A percentile compares a stretch with the other conserved stretches of the same genome.
These are phyloP conservation scores for Leishmania amazonensis DNA, from an alignment of 208 protist species.

Conservation along the genomic window DNA sequence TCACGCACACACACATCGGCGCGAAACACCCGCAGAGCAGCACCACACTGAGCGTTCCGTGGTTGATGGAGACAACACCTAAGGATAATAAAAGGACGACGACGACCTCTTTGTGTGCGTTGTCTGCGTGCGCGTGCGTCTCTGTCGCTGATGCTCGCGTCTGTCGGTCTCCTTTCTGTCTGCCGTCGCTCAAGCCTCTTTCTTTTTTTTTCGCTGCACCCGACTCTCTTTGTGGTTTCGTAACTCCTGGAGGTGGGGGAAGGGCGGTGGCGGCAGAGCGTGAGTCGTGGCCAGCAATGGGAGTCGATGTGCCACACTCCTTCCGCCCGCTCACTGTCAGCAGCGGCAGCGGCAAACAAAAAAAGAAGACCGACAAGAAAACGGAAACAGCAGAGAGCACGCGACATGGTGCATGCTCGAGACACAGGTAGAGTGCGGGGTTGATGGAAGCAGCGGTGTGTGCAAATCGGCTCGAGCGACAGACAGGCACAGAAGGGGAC, in stretches of 20 bases:
- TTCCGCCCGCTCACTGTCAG: neutral
- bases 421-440: neutral
- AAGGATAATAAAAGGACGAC: conserved; percentile 1
- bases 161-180: neutral
- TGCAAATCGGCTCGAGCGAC: neutral
- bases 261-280: neutral
- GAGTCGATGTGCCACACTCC: neutral
- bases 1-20: neutral
- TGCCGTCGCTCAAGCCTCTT: neutral
- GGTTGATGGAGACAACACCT: neutral
- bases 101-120: neutral
- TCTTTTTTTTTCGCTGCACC: neutral
- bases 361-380: neutral
- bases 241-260: neutral
- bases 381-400: neutral
- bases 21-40: neutral
- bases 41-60: neutral
- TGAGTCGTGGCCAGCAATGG: neutral
- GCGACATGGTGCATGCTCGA: neutral
- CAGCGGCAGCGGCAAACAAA: neutral
- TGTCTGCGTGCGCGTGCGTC: neutral
- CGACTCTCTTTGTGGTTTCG: neutral
- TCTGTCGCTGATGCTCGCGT: neutral
- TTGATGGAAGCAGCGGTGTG: neutral
- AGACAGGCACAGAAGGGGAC: neutral